Conservation (phyloP, 2,329 filamentous ascomycete species). For the Bertia moriformis region DNA sequence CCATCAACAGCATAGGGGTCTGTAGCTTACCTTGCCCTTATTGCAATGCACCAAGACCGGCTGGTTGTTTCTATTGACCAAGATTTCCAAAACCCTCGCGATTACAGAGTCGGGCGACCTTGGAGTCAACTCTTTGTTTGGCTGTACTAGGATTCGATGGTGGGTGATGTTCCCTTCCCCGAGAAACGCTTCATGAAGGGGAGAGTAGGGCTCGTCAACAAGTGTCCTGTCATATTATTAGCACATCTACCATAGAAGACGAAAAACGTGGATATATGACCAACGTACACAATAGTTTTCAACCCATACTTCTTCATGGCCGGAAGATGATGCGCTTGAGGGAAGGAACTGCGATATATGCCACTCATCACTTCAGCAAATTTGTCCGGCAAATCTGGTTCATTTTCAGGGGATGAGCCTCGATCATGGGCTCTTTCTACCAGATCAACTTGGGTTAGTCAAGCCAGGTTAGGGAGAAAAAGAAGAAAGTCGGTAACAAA, state of each 20-base stretch:
- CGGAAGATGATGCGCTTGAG: not conserved
- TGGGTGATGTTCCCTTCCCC: not conserved
- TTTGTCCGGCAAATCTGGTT: conserved; percentile 6
- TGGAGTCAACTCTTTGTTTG: not conserved
- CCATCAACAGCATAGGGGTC: not conserved
- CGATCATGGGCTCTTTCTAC: too few relatives aligned
- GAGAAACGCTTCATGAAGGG: not conserved
- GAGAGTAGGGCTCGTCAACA: not conserved
- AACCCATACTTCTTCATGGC: not conserved
- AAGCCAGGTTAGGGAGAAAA: too few relatives aligned
- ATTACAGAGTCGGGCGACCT: not conserved
- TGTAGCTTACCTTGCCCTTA: conserved; percentile 36
- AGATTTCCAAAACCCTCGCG: conserved; percentile 31
- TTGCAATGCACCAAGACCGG: conserved; percentile 52
- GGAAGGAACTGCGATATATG: not conserved
- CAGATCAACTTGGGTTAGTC: too few relatives aligned
- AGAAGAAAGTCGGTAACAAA: too few relatives aligned
- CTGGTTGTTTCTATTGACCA: conserved; percentile 39
- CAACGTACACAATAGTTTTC: not conserved
- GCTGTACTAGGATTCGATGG: not conserved
- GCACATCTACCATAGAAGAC: not conserved
- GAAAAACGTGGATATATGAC: not conserved
- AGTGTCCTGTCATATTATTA: too few relatives aligned
- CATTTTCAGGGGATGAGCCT: not conserved
- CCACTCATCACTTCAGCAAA: not conserved